phyloP scores from a whole-genome alignment of 495 filamentous ascomycete species.

The Margaritispora aquatica region DNA sequence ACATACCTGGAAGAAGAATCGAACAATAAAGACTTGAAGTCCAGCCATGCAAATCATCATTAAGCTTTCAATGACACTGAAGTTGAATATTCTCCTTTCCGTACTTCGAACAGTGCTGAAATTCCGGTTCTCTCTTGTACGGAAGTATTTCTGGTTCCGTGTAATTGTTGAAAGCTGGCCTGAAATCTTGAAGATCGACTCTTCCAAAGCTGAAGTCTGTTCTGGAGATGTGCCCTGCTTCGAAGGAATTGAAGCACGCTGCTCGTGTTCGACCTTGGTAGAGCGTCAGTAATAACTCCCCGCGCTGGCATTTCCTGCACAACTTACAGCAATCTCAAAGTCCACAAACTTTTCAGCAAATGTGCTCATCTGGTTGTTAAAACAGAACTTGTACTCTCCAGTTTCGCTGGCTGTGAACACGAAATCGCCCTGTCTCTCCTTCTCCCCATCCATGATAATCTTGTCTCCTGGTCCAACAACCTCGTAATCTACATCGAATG shows the following conservation, averaged over 20 bases:
- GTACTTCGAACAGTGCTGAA: constrained; percentile 97
- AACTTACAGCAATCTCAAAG: constrained; percentile 92
- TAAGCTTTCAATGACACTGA: constrained; percentile 84
- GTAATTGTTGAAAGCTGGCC: constrained; percentile 92
- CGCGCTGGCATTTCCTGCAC: not conserved
- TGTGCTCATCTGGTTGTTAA: constrained; percentile 97
- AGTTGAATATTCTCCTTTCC: constrained; percentile 92
- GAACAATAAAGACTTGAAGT: constrained; percentile 94
- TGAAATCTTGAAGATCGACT: constrained; percentile 93
- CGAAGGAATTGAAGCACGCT: constrained; percentile 65
- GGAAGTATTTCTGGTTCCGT: constrained; percentile 98
- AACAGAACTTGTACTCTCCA: constrained; percentile 98
- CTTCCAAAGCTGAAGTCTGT: constrained; percentile 85
- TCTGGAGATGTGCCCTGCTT: constrained; percentile 89
- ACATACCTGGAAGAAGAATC: constrained; percentile 93
- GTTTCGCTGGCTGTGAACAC: constrained; percentile 91
- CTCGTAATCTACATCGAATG: constrained; percentile 91
- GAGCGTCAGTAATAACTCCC: constrained; percentile 9
- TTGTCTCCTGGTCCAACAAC: constrained; percentile 80
- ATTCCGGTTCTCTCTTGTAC: constrained; percentile 96
- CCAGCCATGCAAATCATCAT: constrained; percentile 96
- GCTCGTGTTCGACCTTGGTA: constrained; percentile 85
- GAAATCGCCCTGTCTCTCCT: constrained; percentile 95
- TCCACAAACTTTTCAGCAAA: constrained; percentile 98
- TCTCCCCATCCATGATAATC: constrained; percentile 77